Evolutionary conservation across 2,329 filamentous ascomycete genomes (phyloP).

Genomic region (Macrophomina pseudophaseolina): DNA sequence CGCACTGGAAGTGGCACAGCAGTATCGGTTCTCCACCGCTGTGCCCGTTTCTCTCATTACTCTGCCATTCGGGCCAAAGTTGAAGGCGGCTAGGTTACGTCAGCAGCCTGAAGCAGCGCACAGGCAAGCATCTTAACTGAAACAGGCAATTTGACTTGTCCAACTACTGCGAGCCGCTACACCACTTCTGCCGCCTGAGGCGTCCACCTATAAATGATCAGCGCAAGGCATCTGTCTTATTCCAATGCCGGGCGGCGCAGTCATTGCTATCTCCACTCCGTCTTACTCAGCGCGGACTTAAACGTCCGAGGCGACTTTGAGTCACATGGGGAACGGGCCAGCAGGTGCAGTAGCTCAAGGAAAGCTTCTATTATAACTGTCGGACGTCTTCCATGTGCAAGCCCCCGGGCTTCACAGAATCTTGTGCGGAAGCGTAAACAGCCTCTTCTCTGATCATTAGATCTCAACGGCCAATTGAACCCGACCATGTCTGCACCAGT

Average conservation of each 20-base stretch:
- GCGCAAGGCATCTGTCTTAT: not conserved
- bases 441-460: too few species aligned
- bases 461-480: not conserved
- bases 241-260: not conserved
- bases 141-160: constrained; percentile 19
- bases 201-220: not conserved
- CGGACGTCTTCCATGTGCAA: not conserved
- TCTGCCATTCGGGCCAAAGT: not conserved
- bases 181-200: not conserved
- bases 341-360: not conserved
- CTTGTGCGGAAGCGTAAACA: not conserved
- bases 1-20: not conserved
- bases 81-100: constrained; percentile 10
- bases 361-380: not conserved
- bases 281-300: not conserved
- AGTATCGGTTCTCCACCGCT: not conserved
- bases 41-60: not conserved
- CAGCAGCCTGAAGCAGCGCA: constrained; percentile 14
- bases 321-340: not conserved
- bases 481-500: not conserved
- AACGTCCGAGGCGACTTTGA: too few species aligned
- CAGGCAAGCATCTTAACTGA: constrained; percentile 17
- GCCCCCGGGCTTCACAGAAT: not conserved
- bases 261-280: constrained; percentile 12
- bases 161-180: constrained; percentile 2